Evolutionary conservation across 2,329 filamentous ascomycete species (phyloP).

Genomic region (Monosporascus cannonballus): DNA sequence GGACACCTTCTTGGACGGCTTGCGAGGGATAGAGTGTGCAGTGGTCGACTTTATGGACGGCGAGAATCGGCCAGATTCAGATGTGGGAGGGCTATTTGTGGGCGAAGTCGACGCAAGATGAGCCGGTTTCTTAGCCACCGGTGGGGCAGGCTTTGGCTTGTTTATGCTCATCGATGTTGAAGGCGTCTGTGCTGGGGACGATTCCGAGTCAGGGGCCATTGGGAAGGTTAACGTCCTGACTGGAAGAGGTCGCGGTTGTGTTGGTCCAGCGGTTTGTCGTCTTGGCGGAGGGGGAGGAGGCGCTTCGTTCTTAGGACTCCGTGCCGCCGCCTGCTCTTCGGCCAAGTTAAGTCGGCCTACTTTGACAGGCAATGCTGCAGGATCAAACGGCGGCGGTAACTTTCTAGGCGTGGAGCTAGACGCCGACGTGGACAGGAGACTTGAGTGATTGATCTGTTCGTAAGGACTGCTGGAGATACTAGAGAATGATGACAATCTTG

Average conservation of each 20-base stretch:
- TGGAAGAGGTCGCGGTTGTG: slow-evolving; percentile 11
- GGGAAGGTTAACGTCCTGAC: slow-evolving; percentile 32
- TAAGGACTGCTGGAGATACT: slow-evolving; percentile 55
- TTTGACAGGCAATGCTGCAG: slow-evolving; percentile 39
- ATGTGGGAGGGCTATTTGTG: slow-evolving; percentile 16
- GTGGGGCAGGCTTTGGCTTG: slow-evolving; percentile 30
- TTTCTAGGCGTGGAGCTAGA: slow-evolving; percentile 42
- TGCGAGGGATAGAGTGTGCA: slow-evolving; percentile 20
- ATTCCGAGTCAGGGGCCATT: slow-evolving; percentile 8
- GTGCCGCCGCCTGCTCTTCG: slow-evolving; percentile 30
- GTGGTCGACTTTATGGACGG: slow-evolving; percentile 13
- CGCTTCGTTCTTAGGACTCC: slow-evolving; percentile 25
- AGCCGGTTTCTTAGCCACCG: slow-evolving; percentile 57
- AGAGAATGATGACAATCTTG: slow-evolving; percentile 46
- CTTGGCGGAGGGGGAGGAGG: slow-evolving; percentile 38
- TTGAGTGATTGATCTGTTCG: slow-evolving; percentile 49
- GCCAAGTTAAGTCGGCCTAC: slow-evolving; percentile 36
- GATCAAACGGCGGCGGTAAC: slow-evolving; percentile 45
- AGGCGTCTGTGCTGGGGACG: slow-evolving; percentile 11
- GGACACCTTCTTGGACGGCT: slow-evolving; percentile 20
- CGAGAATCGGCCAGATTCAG: slow-evolving; percentile 10
- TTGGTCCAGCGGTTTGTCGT: slow-evolving; percentile 19
- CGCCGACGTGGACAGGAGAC: slow-evolving; percentile 37
- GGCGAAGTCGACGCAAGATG: slow-evolving; percentile 38
- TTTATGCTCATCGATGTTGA: slow-evolving; percentile 15